A percentile compares a stretch with the other conserved stretches of the same genome.
Conservation (phyloP, 108 stramenopile species). For the Hondaea fermentalgiana region DNA sequence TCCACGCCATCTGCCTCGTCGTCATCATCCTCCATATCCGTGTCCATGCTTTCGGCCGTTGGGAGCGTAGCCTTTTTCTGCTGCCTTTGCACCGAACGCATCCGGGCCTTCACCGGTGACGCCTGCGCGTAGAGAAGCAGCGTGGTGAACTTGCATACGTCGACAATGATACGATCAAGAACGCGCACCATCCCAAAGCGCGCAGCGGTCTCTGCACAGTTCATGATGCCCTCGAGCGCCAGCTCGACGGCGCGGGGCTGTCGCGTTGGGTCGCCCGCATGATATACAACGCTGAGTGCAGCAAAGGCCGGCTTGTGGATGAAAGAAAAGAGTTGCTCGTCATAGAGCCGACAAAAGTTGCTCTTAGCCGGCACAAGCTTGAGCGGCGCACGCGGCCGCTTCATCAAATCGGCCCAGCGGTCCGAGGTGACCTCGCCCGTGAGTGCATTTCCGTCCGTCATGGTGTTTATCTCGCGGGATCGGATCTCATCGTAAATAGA, state of each 20-base stretch:
- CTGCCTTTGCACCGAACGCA: no score
- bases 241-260: neutral
- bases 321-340: neutral
- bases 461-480: slow-evolving; percentile 59
- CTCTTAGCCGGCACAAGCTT: neutral
- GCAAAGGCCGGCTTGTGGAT: slow-evolving; percentile 9
- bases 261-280: neutral
- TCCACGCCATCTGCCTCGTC: neutral
- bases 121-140: neutral
- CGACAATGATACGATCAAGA: neutral
- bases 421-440: slow-evolving; percentile 14
- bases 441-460: neutral
- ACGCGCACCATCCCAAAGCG: neutral
- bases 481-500: slow-evolving; percentile 72
- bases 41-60: neutral
- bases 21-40: neutral
- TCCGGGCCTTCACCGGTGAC: neutral
- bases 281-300: neutral
- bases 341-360: neutral
- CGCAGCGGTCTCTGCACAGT: neutral
- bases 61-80: neutral
- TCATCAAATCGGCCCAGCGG: neutral
- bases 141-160: slow-evolving; percentile 11
- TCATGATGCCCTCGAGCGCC: neutral
- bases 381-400: neutral